Evolutionary conservation across 2,329 filamentous ascomycete species (phyloP).

Genomic region (Dothiorella sarmentorum): DNA sequence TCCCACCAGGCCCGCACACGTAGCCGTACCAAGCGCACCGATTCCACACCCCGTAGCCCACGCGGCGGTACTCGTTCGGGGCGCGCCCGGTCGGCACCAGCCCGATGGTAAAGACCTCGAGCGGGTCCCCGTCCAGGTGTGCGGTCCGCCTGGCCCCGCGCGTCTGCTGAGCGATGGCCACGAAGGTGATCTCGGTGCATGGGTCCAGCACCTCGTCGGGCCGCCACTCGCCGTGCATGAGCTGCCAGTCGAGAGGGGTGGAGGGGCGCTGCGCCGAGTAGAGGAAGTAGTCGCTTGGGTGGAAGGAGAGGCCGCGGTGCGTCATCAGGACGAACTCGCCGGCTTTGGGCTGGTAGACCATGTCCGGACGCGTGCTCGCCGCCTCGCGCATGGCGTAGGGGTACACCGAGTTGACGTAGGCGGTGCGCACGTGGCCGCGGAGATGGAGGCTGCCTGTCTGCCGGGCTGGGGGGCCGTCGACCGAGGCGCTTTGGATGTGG

Average conservation of each 20-base stretch:
- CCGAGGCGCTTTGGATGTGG: slow-evolving; percentile 18
- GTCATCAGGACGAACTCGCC: slow-evolving; percentile 6
- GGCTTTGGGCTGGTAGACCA: slow-evolving; percentile 5
- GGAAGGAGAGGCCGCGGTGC: slow-evolving; percentile 20
- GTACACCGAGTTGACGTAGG: slow-evolving; percentile 25
- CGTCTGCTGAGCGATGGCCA: slow-evolving; percentile 24
- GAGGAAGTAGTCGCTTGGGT: slow-evolving; percentile 23
- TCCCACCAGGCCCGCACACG: neutral
- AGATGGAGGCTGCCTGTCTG: slow-evolving; percentile 21
- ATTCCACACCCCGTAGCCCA: slow-evolving; percentile 25
- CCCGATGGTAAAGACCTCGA: neutral
- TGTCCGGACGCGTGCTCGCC: slow-evolving; percentile 12
- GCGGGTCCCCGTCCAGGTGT: slow-evolving; percentile 17
- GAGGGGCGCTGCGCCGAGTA: slow-evolving; percentile 1
- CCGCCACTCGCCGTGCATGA: slow-evolving; percentile 23
- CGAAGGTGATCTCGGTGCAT: slow-evolving; percentile 23
- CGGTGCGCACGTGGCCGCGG: slow-evolving; percentile 21
- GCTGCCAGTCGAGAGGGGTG: slow-evolving; percentile 17
- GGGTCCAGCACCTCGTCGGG: slow-evolving; percentile 26
- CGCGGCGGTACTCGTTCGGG: slow-evolving; percentile 21
- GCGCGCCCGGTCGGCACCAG: neutral
- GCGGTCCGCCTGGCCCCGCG: neutral
- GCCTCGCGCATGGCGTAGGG: slow-evolving; percentile 23
- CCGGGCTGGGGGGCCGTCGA: slow-evolving; percentile 15
- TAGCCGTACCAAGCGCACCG: slow-evolving; percentile 25